These are phyloP conservation scores for Solanum chacoense DNA, from an alignment of 305 asterid genomes.

Conservation along the genomic window DNA sequence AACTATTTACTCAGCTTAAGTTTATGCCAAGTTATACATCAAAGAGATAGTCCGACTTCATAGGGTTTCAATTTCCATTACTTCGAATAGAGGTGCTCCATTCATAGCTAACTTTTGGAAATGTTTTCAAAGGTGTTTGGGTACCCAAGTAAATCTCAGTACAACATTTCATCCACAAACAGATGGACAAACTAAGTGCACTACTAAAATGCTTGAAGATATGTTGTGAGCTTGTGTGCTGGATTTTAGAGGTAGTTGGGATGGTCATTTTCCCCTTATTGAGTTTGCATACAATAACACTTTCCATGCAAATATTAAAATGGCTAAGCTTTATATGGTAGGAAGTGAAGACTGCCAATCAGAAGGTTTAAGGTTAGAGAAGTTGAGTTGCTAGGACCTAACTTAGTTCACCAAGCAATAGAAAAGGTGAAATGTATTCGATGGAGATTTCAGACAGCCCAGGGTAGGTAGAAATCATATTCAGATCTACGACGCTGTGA, in stretches of 20 bases:
- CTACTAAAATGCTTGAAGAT: too few species aligned
- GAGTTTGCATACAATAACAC: neutral
- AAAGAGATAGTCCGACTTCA: neutral
- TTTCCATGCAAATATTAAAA: neutral
- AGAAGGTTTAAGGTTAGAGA: neutral
- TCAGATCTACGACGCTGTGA: neutral
- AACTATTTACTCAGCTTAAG: neutral
- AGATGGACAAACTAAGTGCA: neutral
- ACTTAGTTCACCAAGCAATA: neutral
- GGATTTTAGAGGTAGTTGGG: neutral
- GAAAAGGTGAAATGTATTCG: neutral
- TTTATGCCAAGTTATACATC: neutral
- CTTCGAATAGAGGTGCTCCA: too few species aligned
- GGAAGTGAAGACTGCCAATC: neutral
- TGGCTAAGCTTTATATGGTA: neutral
- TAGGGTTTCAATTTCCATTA: neutral
- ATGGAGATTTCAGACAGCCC: neutral
- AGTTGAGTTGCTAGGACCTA: neutral
- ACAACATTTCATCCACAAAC: too few species aligned
- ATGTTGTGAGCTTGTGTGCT: neutral
- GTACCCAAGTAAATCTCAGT: too few species aligned
- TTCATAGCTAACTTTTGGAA: too few species aligned
- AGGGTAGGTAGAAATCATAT: neutral
- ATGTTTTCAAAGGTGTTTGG: too few species aligned
- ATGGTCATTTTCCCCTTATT: neutral